Evolutionary conservation across 495 filamentous ascomycete species (phyloP).

Genomic region (Glutinoglossum americanum): DNA sequence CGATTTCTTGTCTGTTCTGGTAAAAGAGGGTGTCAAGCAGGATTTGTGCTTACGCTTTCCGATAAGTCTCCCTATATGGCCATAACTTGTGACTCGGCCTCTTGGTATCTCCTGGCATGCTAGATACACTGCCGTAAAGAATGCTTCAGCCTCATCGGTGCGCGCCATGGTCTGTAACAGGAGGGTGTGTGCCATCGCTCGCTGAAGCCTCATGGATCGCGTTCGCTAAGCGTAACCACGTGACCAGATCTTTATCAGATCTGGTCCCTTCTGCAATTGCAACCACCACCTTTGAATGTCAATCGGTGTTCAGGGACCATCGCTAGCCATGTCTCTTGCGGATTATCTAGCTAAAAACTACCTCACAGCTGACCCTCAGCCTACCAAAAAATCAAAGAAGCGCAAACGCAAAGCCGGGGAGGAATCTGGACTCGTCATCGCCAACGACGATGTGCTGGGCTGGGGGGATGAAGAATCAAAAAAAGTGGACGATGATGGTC

Average conservation of each 20-base stretch:
- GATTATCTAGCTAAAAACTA: conserved; percentile 91
- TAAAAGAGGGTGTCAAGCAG: not conserved
- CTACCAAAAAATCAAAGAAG: conserved; percentile 66
- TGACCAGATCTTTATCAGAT: no score
- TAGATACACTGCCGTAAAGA: conserved; percentile 63
- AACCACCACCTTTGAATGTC: no score
- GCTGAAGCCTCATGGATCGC: no score
- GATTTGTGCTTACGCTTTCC: conserved; percentile 43
- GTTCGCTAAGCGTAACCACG: not conserved
- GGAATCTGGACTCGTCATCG: conserved; percentile 51
- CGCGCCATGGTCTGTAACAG: conserved; percentile 33
- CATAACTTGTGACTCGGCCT: conserved; percentile 73
- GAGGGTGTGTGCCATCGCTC: not conserved
- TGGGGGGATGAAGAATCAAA: conserved; percentile 28
- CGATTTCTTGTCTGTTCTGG: not conserved
- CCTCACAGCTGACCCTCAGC: conserved; percentile 55
- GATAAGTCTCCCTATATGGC: conserved; percentile 63
- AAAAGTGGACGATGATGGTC: conserved; percentile 24
- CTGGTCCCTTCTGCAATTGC: no score
- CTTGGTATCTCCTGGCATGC: conserved; percentile 67
- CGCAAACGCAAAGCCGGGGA: conserved; percentile 37
- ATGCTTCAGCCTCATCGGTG: conserved; percentile 64
- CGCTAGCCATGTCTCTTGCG: conserved; percentile 34
- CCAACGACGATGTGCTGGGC: conserved; percentile 69
- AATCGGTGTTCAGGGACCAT: not conserved